Evolutionary conservation across 2,329 filamentous ascomycete species (phyloP).

Genomic region (Xylaria sp.): DNA sequence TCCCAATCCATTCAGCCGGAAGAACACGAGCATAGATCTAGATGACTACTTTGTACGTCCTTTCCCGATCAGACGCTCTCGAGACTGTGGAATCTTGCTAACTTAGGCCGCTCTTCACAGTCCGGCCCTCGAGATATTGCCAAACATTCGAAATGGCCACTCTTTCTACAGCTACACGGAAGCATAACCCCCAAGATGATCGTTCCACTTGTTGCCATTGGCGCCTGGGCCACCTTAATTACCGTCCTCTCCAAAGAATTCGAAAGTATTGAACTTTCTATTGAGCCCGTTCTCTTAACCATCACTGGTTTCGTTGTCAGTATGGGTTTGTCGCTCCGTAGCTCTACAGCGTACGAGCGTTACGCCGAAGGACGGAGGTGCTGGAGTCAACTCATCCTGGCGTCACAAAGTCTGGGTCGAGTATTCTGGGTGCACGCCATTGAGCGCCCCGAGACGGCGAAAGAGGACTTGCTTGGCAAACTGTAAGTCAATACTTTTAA

Average conservation of each 20-base stretch:
- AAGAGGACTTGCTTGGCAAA: conserved; percentile 76
- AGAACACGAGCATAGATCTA: conserved; percentile 51
- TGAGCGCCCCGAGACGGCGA: conserved; percentile 68
- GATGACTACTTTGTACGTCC: conserved; percentile 59
- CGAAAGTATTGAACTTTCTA: conserved; percentile 56
- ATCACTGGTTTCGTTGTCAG: conserved; percentile 88
- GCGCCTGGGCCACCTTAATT: conserved; percentile 72
- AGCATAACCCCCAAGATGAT: conserved; percentile 79
- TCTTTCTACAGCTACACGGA: conserved; percentile 80
- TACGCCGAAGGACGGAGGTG: conserved; percentile 69
- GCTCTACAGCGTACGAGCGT: conserved; percentile 81
- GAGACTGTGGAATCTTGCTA: conserved; percentile 1
- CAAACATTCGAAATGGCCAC: conserved; percentile 81
- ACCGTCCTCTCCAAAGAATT: conserved; percentile 64
- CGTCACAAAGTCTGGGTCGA: conserved; percentile 74
- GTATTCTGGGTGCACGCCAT: conserved; percentile 83
- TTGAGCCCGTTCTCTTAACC: conserved; percentile 78
- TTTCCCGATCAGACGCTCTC: background rate
- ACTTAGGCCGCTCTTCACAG: conserved; percentile 41
- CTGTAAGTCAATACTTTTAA: conserved; percentile 52
- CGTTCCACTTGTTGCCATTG: conserved; percentile 71
- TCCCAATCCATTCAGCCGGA: conserved; percentile 49
- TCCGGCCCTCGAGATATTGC: conserved; percentile 74
- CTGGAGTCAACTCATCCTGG: conserved; percentile 70
- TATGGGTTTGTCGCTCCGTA: conserved; percentile 80